phyloP scores from a whole-genome alignment of 768 basidiomycete genomes.

The Serendipita indica region DNA sequence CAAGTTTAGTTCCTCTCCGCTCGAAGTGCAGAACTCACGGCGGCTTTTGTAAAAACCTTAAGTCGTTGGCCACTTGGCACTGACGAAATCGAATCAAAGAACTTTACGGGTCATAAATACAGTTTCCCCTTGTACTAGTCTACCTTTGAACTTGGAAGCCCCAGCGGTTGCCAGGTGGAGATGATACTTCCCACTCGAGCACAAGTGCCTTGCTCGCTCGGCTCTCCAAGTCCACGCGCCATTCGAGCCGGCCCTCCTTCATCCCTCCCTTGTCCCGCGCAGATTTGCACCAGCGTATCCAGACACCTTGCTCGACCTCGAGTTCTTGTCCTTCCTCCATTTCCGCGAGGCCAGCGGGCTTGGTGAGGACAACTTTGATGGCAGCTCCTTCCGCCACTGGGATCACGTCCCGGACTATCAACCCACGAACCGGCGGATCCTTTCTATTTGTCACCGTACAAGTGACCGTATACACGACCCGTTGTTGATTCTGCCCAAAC shows the following conservation, averaged over 20 bases:
- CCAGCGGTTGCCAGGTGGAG: background rate
- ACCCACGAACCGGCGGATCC: background rate
- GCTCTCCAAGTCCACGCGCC: background rate
- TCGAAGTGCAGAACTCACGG: no score
- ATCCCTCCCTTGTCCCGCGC: conserved; percentile 1
- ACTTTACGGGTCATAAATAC: no score
- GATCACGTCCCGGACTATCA: background rate
- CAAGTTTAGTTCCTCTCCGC: no score
- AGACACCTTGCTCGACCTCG: background rate
- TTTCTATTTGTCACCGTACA: background rate
- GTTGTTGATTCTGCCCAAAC: background rate
- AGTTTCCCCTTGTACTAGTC: no score
- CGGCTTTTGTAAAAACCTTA: no score
- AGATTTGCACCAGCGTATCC: background rate
- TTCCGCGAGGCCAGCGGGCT: conserved; percentile 1
- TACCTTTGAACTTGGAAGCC: background rate
- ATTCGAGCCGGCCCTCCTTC: conserved; percentile 4
- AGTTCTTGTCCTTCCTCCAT: conserved; percentile 3
- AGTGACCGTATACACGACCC: background rate
- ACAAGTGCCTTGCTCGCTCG: background rate
- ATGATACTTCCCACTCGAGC: background rate
- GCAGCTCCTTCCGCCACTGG: background rate
- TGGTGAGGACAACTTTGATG: background rate
- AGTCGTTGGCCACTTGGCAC: no score
- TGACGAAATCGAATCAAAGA: no score